Evolutionary conservation across 2,329 filamentous ascomycete species (phyloP), one percentile per base, ranked within the genome.

Genomic region (Talaromyces sp.): DNA sequence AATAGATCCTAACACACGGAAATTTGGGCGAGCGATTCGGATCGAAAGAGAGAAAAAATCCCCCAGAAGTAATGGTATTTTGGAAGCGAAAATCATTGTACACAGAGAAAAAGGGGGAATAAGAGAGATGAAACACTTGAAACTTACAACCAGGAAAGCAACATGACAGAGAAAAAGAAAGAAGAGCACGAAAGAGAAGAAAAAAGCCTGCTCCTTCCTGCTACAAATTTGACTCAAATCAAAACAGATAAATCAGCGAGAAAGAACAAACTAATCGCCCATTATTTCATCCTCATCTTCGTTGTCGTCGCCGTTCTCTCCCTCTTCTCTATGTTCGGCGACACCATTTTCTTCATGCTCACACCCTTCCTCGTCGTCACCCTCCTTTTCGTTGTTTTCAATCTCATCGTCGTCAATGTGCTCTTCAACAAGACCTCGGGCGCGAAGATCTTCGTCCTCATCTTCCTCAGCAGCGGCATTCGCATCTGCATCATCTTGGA

Each of bases 331-430:
- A 3, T 35, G 28, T 33, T 37, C 35, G 35, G 18, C 40, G 14
- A 23, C 48, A 1, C 54, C 54, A 6, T 62, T 52, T 40, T 50
- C 40, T 39, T 62, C 60, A 37, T 42, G 74, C 18, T 40, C 58
- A 16, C 44, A 60, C 28, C 11, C 48, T 54, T 74, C 72, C 18
- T 70, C 68, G 58, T 74, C 54, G n/a, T 73, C 70, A 14, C 69
- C 66, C n/a, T 71, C 70, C 23, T 71, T 67, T 56, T 69, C 64
- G 55, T 70, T 68, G 23, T 85, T 83, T 40, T 82, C 72, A n/a
- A 58, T 50, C 25, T 54, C 46, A n/a, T 42, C 37, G 16, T 64
- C 63, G 46, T 64, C 63, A 33, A 64, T 59, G 40, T 59, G 46
- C 8, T 77, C 76, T 44, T 76, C 76, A 28, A 76, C 55, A 23